These are phyloP conservation scores for Candida smagusa DNA, from an alignment of 1,139 yeast species.

Conservation along the genomic window DNA sequence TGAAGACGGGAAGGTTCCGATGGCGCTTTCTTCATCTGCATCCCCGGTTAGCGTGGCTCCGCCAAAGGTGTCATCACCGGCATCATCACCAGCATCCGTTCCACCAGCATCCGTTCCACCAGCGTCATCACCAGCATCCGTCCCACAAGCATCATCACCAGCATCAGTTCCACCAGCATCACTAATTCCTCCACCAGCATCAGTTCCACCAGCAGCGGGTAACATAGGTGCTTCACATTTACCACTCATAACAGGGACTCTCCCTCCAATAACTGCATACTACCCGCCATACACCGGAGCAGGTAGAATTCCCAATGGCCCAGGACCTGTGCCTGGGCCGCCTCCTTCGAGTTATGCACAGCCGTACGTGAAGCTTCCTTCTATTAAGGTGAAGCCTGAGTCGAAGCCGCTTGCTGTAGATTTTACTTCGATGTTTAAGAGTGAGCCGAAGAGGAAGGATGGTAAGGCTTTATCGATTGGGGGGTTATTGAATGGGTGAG, in stretches of 20 bases:
- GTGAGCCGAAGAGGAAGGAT: conserved; percentile 11
- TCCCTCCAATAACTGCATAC: conserved; percentile 12
- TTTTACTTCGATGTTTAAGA: conserved; percentile 24
- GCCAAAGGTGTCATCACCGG: too few species aligned
- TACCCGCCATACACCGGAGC: conserved; percentile 38
- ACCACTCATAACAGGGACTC: conserved; percentile 4
- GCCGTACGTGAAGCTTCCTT: not conserved
- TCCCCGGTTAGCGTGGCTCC: too few species aligned
- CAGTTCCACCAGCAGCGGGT: not conserved
- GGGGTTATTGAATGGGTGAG: conserved; percentile 30
- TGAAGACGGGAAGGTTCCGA: too few species aligned
- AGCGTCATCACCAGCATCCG: not conserved
- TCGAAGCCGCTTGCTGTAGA: conserved; percentile 24
- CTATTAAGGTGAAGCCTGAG: not conserved
- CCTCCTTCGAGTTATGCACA: conserved; percentile 24
- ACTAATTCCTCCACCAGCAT: not conserved
- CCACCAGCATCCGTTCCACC: conserved; percentile 1
- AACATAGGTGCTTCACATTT: too few species aligned
- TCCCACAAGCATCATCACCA: not conserved
- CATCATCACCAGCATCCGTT: conserved; percentile 1
- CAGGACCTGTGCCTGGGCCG: conserved; percentile 47
- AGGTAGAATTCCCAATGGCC: conserved; percentile 44
- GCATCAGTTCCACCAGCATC: conserved; percentile 4
- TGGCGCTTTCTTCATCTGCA: too few species aligned
- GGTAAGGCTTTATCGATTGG: conserved; percentile 30